Conservation (phyloP, 164 flowering plant species). For the Santalum album region DNA sequence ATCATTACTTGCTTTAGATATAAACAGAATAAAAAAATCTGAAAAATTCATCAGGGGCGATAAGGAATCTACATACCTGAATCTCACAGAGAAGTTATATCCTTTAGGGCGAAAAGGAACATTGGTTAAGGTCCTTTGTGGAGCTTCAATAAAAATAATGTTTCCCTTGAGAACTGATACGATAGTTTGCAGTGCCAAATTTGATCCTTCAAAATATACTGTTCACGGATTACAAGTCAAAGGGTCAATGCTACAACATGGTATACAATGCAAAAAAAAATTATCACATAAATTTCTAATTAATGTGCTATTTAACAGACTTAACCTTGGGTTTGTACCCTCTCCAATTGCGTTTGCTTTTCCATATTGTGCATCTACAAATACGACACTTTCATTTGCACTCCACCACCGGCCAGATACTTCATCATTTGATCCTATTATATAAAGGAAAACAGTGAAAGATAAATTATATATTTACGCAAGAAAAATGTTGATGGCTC, state of each 20-base stretch:
- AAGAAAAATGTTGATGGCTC: neutral
- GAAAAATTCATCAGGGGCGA: no score
- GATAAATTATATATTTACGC: neutral
- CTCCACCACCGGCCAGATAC: constrained; percentile 56
- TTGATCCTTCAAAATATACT: constrained; percentile 43
- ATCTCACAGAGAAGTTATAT: constrained; percentile 56
- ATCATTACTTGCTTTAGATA: no score
- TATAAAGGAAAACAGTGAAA: neutral
- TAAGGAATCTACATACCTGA: constrained; percentile 42
- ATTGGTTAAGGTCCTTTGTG: constrained; percentile 56
- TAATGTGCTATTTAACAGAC: neutral
- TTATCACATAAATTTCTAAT: neutral
- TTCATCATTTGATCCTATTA: constrained; percentile 33
- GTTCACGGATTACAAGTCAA: constrained; percentile 11
- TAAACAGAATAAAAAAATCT: no score
- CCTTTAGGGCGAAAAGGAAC: constrained; percentile 63
- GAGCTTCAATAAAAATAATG: constrained; percentile 48
- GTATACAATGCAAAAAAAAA: neutral
- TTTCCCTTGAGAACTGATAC: constrained; percentile 42
- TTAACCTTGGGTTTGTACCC: constrained; percentile 65
- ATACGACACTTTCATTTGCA: constrained; percentile 52
- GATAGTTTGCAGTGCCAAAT: constrained; percentile 46
- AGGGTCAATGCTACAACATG: neutral
- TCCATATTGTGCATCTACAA: constrained; percentile 46
- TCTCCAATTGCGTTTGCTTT: constrained; percentile 56